Evolutionary conservation across 2,329 filamentous ascomycete species (phyloP), one percentile per base, ranked within the genome.

Genomic region (Aspergillus ruber): DNA sequence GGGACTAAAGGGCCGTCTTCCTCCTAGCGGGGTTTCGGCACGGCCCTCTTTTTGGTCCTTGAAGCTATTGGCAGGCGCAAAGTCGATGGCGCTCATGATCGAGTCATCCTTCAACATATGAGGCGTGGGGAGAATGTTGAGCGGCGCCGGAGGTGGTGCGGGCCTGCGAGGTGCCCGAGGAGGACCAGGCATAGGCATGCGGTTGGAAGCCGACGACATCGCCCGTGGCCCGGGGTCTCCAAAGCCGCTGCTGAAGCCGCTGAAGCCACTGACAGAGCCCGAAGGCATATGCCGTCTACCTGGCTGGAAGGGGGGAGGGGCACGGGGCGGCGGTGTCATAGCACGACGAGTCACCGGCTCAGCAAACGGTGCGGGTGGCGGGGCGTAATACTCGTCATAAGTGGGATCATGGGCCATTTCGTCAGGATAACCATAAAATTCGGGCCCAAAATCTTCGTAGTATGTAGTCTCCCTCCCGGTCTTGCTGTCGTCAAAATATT

Each of bases 401-500:
- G 64, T 73, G 20, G 81, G 53, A 48, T 88, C 85, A 20, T 21
- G 17, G 36, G 15, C 36, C 9, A 18, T 20, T 6, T 39, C 36
- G 6, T 39, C 36, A 6, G 36, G 15, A 20, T 39, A 39, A n/a
- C 78, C 81, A 42, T 83, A 74, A 63, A 86, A 88, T 54, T 83
- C 80, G 17, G 80, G 73, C 49, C 86, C 83, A 60, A 88, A 88
- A 58, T 91, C 86, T 59, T 90, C 86, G 52, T 87, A 84, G 67
- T 90, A 87, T 36, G 73, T 72, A 10, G 25, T 39, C 32, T 71
- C 71, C 51, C 65, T 57, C 38, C 70, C 72, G 2, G 72, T 68
- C 64, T 83, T 87, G 50, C 76, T 82, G 38, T 96, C 91, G 56
- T 97, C 93, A 59, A 98, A 98, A 73, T 98, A 98, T 66, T 98